These are phyloP conservation scores for Rhizopus stolonifer DNA, from an alignment of 371 early-diverging fungal species.

Conservation along the genomic window DNA sequence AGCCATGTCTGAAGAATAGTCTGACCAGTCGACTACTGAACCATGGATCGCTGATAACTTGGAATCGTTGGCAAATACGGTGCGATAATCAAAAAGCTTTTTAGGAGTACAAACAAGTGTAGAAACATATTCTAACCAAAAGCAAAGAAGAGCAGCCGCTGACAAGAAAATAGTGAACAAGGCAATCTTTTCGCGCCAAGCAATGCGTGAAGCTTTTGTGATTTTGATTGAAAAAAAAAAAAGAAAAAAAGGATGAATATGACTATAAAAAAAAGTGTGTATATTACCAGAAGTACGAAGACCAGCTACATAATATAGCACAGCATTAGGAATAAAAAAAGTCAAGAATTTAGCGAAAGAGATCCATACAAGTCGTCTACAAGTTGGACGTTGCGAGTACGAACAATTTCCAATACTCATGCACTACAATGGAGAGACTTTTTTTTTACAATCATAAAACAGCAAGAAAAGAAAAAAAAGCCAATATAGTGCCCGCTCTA, in stretches of 20 bases:
- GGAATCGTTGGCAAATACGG: constrained; percentile 32
- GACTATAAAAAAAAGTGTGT: neutral
- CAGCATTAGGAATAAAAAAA: constrained; percentile 28
- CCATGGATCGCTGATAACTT: constrained; percentile 40
- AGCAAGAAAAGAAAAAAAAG: constrained; percentile 6
- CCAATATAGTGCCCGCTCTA: neutral
- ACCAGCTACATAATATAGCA: constrained; percentile 30
- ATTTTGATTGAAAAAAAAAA: constrained; percentile 6
- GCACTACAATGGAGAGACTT: constrained; percentile 6
- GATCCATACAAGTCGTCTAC: constrained; percentile 32
- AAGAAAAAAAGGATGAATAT: neutral
- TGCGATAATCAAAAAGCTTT: constrained; percentile 22
- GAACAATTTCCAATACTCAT: constrained; percentile 27
- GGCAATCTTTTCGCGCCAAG: constrained; percentile 54
- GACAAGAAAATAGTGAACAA: constrained; percentile 29
- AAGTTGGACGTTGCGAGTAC: constrained; percentile 20
- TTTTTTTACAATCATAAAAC: constrained; percentile 2
- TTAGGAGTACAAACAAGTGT: constrained; percentile 44
- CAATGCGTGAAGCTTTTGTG: constrained; percentile 42
- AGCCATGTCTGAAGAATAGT: constrained; percentile 22
- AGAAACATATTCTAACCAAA: constrained; percentile 48
- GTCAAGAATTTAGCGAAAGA: constrained; percentile 27
- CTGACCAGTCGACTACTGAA: constrained; percentile 37
- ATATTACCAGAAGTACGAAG: constrained; percentile 32
- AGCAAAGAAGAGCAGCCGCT: constrained; percentile 30